Conservation (phyloP, 192 early-diverging fungal species). For the Coemansia sp. region DNA sequence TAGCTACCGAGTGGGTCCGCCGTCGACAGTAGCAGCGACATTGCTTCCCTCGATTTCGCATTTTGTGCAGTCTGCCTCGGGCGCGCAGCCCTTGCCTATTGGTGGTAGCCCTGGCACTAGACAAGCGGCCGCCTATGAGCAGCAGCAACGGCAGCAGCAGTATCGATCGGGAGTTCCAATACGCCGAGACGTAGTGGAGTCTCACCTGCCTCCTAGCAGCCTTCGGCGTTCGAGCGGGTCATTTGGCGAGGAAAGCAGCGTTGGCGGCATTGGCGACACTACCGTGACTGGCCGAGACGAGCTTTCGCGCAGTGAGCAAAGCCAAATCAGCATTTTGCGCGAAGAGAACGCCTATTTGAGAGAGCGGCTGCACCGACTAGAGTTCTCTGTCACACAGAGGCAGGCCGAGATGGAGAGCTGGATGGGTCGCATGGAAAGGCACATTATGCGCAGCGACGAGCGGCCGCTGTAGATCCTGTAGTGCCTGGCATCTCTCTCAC, state of each 20-base stretch:
- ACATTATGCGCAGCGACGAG: constrained; percentile 13
- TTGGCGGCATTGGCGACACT: constrained; percentile 8
- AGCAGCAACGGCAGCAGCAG: constrained; percentile 12
- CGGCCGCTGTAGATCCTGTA: background rate
- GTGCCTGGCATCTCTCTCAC: too few relatives aligned
- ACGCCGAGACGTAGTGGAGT: constrained; percentile 8
- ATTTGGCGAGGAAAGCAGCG: constrained; percentile 15
- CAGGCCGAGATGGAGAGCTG: constrained; percentile 42
- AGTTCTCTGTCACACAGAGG: constrained; percentile 35
- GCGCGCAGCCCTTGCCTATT: constrained; percentile 18
- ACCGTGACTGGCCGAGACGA: constrained; percentile 25
- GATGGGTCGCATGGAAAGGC: constrained; percentile 43
- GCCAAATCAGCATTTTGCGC: constrained; percentile 28
- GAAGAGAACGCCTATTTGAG: constrained; percentile 39
- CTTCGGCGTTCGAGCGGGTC: constrained; percentile 28
- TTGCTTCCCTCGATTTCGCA: constrained; percentile 32
- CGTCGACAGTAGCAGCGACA: background rate
- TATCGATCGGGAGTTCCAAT: background rate
- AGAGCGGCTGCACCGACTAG: constrained; percentile 31
- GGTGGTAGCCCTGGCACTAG: constrained; percentile 11
- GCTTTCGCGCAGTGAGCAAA: constrained; percentile 14
- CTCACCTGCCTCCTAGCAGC: background rate
- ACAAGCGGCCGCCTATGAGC: background rate
- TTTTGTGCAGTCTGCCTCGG: constrained; percentile 9
- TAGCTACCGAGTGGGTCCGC: background rate